These are phyloP conservation scores for Carex kokanica DNA, from an alignment of 176 grass and related monocot species.

Conservation along the genomic window DNA sequence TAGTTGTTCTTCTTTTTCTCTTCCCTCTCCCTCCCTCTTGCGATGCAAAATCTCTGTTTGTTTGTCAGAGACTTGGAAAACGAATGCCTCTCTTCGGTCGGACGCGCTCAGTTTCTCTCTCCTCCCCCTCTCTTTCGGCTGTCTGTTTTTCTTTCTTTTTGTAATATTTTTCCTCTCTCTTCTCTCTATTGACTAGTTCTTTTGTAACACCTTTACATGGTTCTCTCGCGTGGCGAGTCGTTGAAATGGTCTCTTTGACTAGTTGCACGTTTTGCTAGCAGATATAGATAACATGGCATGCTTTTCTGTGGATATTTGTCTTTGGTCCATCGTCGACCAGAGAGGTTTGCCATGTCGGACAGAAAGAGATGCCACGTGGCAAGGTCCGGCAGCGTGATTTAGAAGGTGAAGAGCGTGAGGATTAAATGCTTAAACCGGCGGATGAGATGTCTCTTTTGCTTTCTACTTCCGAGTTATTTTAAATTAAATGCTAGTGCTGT, in stretches of 20 bases:
- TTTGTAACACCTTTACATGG: not conserved
- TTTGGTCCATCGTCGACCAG: not conserved
- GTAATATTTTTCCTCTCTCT: conserved; percentile 18
- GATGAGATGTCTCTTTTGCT: conserved; percentile 19
- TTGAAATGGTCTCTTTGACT: conserved; percentile 6
- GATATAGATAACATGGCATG: not conserved
- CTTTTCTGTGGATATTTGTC: not conserved
- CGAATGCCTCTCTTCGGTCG: conserved; percentile 15
- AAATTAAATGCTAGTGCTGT: not conserved
- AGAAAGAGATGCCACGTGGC: not conserved
- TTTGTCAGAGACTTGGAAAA: conserved; percentile 19
- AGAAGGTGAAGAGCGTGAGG: not conserved
- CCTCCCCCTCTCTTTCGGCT: conserved; percentile 4
- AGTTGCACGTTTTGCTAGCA: not conserved
- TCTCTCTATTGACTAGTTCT: not conserved
- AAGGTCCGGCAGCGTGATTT: not conserved
- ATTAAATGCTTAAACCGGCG: not conserved
- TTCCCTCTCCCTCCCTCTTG: not conserved
- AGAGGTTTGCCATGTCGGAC: not conserved
- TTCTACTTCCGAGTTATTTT: not conserved
- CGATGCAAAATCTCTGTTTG: conserved; percentile 10
- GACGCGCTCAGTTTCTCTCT: conserved; percentile 13
- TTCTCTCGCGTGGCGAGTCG: not conserved
- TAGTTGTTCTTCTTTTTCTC: conserved; percentile 1
- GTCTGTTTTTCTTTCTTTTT: conserved; percentile 17